These are phyloP conservation scores for Stipa capillata DNA, from an alignment of 176 grass and related monocot species.

Conservation along the genomic window DNA sequence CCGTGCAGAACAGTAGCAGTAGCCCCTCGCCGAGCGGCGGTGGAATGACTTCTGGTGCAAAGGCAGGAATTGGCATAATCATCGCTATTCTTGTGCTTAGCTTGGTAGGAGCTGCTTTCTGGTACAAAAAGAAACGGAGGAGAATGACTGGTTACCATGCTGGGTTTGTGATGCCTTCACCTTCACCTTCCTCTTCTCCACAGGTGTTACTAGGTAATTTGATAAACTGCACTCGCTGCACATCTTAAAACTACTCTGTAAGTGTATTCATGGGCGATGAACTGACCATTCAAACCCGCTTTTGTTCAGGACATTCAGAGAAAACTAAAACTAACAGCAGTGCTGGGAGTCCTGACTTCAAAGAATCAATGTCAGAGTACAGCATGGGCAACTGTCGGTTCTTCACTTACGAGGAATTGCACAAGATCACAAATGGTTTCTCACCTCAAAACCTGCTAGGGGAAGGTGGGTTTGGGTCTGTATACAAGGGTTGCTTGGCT, in stretches of 20 bases:
- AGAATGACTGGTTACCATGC: conserved; percentile 58
- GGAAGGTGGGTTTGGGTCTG: conserved; percentile 89
- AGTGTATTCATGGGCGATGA: background rate
- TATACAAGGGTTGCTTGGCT: conserved; percentile 77
- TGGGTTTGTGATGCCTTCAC: conserved; percentile 68
- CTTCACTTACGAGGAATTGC: conserved; percentile 63
- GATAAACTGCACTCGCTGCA: background rate
- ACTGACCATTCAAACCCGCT: background rate
- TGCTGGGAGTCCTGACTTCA: conserved; percentile 37
- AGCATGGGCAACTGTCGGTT: conserved; percentile 55
- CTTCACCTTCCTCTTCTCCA: conserved; percentile 45
- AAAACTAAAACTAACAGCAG: conserved; percentile 37
- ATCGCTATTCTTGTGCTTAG: conserved; percentile 45
- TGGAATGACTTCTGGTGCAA: conserved; percentile 25
- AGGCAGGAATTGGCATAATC: conserved; percentile 40
- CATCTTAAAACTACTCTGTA: background rate
- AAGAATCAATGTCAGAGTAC: conserved; percentile 51
- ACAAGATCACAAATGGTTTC: conserved; percentile 78
- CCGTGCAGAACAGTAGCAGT: background rate
- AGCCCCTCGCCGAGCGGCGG: background rate
- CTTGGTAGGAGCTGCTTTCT: conserved; percentile 42
- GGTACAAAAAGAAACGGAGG: conserved; percentile 63
- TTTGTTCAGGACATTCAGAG: conserved; percentile 26
- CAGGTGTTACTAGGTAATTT: conserved; percentile 54
- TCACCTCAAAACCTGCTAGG: conserved; percentile 75